A percentile compares a stretch with the other conserved stretches of the same genome.
These are phyloP conservation scores for Fusarium bulbicola DNA, from an alignment of 2,329 filamentous ascomycete genomes.

Conservation along the genomic window DNA sequence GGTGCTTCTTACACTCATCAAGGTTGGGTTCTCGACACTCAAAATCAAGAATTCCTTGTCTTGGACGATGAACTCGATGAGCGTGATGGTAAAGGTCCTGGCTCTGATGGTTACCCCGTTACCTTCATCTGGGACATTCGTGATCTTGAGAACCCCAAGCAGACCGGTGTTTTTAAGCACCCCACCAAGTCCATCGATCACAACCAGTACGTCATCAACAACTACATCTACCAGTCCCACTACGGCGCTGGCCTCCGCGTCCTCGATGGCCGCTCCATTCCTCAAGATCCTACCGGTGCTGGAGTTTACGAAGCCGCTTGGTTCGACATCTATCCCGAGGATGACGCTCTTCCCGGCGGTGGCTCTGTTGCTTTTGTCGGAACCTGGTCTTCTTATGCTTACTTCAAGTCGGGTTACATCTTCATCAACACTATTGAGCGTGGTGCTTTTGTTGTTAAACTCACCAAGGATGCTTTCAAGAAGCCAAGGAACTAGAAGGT, in stretches of 20 bases:
- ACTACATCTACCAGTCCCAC: constrained; percentile 59
- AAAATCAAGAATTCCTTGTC: constrained; percentile 57
- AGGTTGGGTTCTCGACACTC: constrained; percentile 60
- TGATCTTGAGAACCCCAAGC: constrained; percentile 52
- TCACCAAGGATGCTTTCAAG: constrained; percentile 35
- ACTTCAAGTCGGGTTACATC: constrained; percentile 59
- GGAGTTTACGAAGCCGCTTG: constrained; percentile 57
- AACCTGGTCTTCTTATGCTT: constrained; percentile 60
- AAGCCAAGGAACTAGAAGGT: constrained; percentile 1
- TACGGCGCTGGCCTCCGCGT: constrained; percentile 59
- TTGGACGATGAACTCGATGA: constrained; percentile 66
- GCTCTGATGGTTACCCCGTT: constrained; percentile 54
- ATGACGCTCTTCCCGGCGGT: constrained; percentile 52
- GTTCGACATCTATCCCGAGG: constrained; percentile 62
- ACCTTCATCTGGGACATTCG: constrained; percentile 63
- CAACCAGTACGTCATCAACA: constrained; percentile 59
- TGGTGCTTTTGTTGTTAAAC: constrained; percentile 57
- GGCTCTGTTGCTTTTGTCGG: constrained; percentile 53
- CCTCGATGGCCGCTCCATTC: constrained; percentile 49
- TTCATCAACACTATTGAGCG: constrained; percentile 63
- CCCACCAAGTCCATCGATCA: constrained; percentile 56
- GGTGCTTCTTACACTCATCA: constrained; percentile 68
- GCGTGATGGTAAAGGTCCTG: constrained; percentile 50
- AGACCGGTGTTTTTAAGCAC: constrained; percentile 55
- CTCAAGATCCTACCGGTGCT: constrained; percentile 54